Base-by-base conservation (phyloP, 2,329 filamentous ascomycete genomes). In the Dothiorella sarmentorum region DNA sequence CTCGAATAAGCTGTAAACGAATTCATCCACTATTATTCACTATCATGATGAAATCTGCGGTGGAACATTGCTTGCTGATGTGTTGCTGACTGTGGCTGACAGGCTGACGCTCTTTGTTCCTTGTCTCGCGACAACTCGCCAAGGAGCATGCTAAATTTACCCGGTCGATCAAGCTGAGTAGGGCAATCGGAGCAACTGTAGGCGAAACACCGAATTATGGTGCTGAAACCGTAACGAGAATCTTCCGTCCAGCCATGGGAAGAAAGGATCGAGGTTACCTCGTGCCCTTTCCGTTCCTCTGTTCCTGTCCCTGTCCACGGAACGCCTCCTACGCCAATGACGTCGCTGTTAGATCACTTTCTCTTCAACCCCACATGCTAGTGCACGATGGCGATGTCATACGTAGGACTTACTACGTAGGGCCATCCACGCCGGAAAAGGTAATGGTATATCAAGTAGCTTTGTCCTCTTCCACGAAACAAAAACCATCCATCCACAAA, bases 41-140 rank as follows among this genome's bases (percentile, higher is more conserved):
- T 51, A 9, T 9, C 20, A 35, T 38, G 33, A 29, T 13, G 13
- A 18, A 11, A 5, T 38, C 35, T 53, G 49, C 49, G 2, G 35
- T 53, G 49, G n/a, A 20, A 53, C 49, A 53, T 20, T 29, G 49
- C 24, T 29, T 15, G 31, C 31, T 53, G 49, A 53, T 22, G 35
- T 53, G 33, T 31, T 53, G 35, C 33, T 40, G 49, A 53, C 15
- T 37, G n/a, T 26, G 45, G 47, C 47, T 52, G 47, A 52, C 47
- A 6, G 33, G 49, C 49, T 53, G 49, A 40, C 11, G 31, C 5
- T 18, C 47, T 26, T 33, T 15, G 10, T 17, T 15, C n/a, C 43
- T 20, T 15, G 31, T 38, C 10, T 38, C 22, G 47, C 47, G 20
- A 33, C 15, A n/a, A 13, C 4, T 18, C 31, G 17, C 22, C 20